Percentiles rank a stretch among this genome's conserved stretches.
phyloP scores from a whole-genome alignment of 1,284 basidiomycete species.

The Anthracocystis panici-leucophaei region DNA sequence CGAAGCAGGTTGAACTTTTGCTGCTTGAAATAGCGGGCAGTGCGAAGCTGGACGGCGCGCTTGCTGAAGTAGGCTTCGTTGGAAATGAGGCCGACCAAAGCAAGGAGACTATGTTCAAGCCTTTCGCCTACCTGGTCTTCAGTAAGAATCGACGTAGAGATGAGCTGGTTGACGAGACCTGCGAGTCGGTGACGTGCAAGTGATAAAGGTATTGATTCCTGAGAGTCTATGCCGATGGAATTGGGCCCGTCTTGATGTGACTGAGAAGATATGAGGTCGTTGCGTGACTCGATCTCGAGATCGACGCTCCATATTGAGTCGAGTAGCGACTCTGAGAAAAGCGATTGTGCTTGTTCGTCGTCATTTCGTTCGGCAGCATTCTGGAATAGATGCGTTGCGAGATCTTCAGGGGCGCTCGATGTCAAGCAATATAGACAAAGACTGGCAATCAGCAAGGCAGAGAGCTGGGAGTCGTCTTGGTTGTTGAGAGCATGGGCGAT shows the following conservation, averaged over 20 bases:
- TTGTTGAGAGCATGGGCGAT: background rate
- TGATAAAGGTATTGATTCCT: constrained; percentile 22
- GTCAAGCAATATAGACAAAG: constrained; percentile 21
- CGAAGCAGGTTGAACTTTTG: constrained; percentile 97
- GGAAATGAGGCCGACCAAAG: constrained; percentile 44
- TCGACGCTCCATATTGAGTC: constrained; percentile 64
- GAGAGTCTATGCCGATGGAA: constrained; percentile 11
- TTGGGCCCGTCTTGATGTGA: background rate
- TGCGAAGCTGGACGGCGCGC: constrained; percentile 64
- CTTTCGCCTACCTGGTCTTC: constrained; percentile 31
- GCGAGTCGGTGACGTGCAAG: constrained; percentile 38
- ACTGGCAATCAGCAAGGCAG: constrained; percentile 8
- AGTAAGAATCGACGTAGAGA: constrained; percentile 20
- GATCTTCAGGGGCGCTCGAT: constrained; percentile 10
- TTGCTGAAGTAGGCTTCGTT: constrained; percentile 57
- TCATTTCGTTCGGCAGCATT: background rate
- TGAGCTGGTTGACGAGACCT: constrained; percentile 27
- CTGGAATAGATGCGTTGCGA: constrained; percentile 3
- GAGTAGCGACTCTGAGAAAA: constrained; percentile 41
- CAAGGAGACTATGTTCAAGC: constrained; percentile 56
- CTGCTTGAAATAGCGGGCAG: constrained; percentile 81
- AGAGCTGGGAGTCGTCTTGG: constrained; percentile 8
- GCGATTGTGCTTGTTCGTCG: background rate
- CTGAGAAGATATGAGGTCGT: constrained; percentile 26
- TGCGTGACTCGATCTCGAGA: constrained; percentile 59